phyloP scores from a whole-genome alignment of 305 asterid species.

The Fraxinus floribunda region DNA sequence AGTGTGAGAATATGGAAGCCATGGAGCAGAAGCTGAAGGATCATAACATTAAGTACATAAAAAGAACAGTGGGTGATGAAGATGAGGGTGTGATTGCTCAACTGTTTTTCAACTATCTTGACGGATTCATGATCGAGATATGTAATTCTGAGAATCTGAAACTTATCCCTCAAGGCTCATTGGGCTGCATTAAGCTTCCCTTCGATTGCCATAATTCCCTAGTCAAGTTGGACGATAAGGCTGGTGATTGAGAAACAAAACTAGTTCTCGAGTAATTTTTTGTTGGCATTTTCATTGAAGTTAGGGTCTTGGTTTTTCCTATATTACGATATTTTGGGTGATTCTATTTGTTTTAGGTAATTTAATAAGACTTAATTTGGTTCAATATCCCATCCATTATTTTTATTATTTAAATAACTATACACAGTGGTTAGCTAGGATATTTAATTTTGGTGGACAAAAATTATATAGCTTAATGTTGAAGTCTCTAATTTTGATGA shows the following conservation, averaged over 20 bases:
- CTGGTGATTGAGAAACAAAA: neutral
- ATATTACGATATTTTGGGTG: neutral
- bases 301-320: neutral
- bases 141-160: slow-evolving; percentile 71
- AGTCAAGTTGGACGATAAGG: slow-evolving; percentile 12
- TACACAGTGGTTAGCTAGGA: too few relatives aligned
- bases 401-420: neutral
- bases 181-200: slow-evolving; percentile 55
- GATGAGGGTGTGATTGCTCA: slow-evolving; percentile 51
- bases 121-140: slow-evolving; percentile 74
- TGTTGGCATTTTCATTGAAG: neutral
- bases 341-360: neutral
- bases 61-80: slow-evolving; percentile 55
- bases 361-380: neutral
- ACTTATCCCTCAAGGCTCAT: slow-evolving; percentile 49
- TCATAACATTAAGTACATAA: slow-evolving; percentile 42
- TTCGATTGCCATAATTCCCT: slow-evolving; percentile 56
- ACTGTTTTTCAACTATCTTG: slow-evolving; percentile 72
- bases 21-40: slow-evolving; percentile 53
- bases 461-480: too few relatives aligned
- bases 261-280: neutral
- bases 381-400: neutral
- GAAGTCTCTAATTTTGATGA: too few relatives aligned
- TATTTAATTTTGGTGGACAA: too few relatives aligned
- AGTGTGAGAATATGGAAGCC: slow-evolving; percentile 64